These are phyloP conservation scores for Mycena capillaripes DNA, from an alignment of 768 basidiomycete genomes.

Conservation along the genomic window DNA sequence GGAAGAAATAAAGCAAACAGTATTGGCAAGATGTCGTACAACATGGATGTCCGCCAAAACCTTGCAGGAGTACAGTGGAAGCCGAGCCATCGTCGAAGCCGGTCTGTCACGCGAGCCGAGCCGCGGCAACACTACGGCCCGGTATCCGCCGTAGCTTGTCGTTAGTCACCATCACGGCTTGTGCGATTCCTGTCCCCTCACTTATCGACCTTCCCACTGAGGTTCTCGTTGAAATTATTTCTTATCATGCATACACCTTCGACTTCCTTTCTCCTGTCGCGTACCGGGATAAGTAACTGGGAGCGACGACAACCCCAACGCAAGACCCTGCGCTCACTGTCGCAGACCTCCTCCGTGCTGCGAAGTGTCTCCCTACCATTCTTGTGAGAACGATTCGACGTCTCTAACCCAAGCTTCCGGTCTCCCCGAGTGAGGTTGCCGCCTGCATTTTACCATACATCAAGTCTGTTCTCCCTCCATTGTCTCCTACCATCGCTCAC, in stretches of 20 bases:
- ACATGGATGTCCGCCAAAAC: too few relatives aligned
- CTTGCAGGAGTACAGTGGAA: too few relatives aligned
- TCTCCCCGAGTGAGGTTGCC: not conserved
- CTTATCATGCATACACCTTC: not conserved
- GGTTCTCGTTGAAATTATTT: conserved; percentile 2
- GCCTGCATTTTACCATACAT: not conserved
- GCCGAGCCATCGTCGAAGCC: too few relatives aligned
- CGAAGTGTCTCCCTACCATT: conserved; percentile 1
- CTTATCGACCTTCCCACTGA: conserved; percentile 6
- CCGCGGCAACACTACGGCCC: too few relatives aligned
- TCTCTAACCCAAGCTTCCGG: not conserved
- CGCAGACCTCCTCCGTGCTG: not conserved
- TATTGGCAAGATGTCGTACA: too few relatives aligned
- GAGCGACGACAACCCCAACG: not conserved
- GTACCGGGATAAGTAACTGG: not conserved
- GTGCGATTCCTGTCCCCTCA: not conserved
- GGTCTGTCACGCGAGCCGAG: too few relatives aligned
- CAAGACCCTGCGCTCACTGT: not conserved
- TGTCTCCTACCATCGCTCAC: not conserved
- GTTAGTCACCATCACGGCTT: too few relatives aligned
- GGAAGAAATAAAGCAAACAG: too few relatives aligned
- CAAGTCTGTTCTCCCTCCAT: not conserved
- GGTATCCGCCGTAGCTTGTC: too few relatives aligned
- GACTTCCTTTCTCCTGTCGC: not conserved
- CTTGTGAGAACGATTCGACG: conserved; percentile 3